Evolutionary conservation across 352 stramenopile species (phyloP).

Genomic region (Globisporangium sylvaticum): DNA sequence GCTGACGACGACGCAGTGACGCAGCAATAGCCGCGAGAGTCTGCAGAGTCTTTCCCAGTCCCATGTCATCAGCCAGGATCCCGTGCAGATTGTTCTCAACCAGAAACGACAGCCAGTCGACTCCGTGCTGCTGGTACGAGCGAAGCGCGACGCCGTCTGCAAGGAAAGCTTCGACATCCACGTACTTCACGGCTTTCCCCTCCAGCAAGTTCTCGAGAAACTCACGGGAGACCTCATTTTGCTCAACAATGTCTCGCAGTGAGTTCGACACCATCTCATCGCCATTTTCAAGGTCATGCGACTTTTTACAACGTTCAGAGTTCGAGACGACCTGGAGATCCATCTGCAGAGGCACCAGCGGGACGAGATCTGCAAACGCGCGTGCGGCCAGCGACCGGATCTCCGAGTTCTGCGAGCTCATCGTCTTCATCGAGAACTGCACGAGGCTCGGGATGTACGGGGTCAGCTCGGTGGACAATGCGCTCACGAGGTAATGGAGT

Average conservation of each 20-base stretch:
- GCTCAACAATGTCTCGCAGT: constrained; percentile 23
- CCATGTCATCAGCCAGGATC: constrained; percentile 88
- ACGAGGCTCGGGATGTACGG: constrained; percentile 67
- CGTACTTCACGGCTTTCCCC: constrained; percentile 48
- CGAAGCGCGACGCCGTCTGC: constrained; percentile 32
- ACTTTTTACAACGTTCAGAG: neutral
- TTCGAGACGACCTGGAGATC: constrained; percentile 32
- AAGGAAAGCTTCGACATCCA: constrained; percentile 32
- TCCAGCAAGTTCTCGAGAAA: constrained; percentile 64
- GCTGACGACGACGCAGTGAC: neutral
- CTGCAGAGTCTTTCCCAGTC: constrained; percentile 94
- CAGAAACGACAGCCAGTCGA: constrained; percentile 78
- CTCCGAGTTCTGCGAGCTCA: constrained; percentile 41
- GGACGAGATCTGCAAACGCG: constrained; percentile 69
- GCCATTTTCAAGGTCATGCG: constrained; percentile 6
- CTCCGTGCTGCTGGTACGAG: constrained; percentile 73
- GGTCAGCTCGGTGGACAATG: constrained; percentile 30
- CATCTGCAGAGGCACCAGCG: constrained; percentile 72
- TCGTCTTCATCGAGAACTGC: constrained; percentile 62
- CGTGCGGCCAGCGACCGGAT: constrained; percentile 45
- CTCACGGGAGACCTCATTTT: constrained; percentile 57
- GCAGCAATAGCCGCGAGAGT: constrained; percentile 88
- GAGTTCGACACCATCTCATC: constrained; percentile 13
- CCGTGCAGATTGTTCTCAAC: constrained; percentile 68
- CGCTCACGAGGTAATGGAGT: constrained; percentile 43